Conservation (phyloP, 345 rosid genomes). For the Euphorbia lathyris region DNA sequence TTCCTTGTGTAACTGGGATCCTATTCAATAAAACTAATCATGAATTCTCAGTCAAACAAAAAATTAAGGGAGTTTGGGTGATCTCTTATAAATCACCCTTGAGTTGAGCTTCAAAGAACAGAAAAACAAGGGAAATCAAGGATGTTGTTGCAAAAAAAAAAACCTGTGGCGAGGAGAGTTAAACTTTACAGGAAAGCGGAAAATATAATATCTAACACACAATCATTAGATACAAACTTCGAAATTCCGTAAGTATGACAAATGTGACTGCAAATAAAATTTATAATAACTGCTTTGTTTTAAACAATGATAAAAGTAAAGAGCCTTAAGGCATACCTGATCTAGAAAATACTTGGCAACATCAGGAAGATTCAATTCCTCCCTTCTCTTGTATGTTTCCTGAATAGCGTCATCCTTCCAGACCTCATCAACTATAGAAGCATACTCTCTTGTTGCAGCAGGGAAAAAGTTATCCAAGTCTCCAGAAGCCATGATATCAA, state of each 20-base stretch:
- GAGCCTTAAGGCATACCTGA: slow-evolving; percentile 30
- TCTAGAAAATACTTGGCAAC: slow-evolving; percentile 56
- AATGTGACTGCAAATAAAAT: neutral
- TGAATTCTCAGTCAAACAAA: no score
- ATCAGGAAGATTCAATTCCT: slow-evolving; percentile 46
- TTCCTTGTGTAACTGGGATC: no score
- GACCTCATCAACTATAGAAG: slow-evolving; percentile 51
- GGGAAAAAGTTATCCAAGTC: slow-evolving; percentile 64
- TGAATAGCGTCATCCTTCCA: slow-evolving; percentile 64
- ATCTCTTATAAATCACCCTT: no score
- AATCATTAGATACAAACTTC: neutral
- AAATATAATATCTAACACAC: neutral
- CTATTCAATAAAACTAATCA: no score
- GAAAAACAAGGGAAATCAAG: no score
- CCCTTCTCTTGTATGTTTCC: slow-evolving; percentile 60
- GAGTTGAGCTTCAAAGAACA: no score
- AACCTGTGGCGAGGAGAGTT: no score
- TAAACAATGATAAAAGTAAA: slow-evolving; percentile 3
- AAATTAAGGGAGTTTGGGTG: no score
- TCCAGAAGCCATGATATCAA: slow-evolving; percentile 54
- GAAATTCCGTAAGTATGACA: neutral
- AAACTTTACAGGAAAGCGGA: neutral
- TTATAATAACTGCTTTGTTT: no score
- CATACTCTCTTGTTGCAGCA: slow-evolving; percentile 71
- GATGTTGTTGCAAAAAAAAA: no score